Evolutionary conservation across 1,284 basidiomycete genomes (phyloP), one percentile per base, ranked within the genome.

Genomic region (Cryptococcus floricola): DNA sequence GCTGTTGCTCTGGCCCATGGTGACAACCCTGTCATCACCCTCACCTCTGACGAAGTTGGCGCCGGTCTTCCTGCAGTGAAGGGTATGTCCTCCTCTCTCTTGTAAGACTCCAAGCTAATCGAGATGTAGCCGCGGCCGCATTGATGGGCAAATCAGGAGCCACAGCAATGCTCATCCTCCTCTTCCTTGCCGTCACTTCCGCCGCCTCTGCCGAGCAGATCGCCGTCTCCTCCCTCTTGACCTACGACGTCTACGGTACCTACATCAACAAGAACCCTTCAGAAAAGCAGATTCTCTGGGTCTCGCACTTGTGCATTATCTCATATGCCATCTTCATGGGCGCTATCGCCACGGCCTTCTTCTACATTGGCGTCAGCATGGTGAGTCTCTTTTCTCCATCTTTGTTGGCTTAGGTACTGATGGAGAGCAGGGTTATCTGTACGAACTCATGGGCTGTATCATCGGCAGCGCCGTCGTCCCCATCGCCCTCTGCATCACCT

Each of bases 121-220:
- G 37, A 48, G 38, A 19, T 44, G 16, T 87, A 3, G 89, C 89
- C 0, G 89, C 90, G 0, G 82, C 85, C 1, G 88, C 88, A 0
- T 80, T 95, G 27, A 79, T 93, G 16, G 89, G 89, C 0, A 81
- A 87, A 68, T 80, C 82, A 0, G 89, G 89, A 39, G 91, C 88
- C 1, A 83, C 64, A 18, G 67, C 69, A 31, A 69, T 69, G 64
- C 63, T 75, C 56, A 68, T 74, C 59, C 65, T 74, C 45, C 71
- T 78, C 48, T 78, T 78, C 74, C 65, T 80, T 27, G 79, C 78
- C 18, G 90, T 95, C 61, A 95, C 91, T 0, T 89, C 87, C 16
- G 89, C 91, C 0, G 87, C 87, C 18, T 86, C 86, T 23, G 92
- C 93, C 4, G 92, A 97, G 75, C 82, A 94, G 52, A 93, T 95